A percentile compares a stretch with the other conserved stretches of the same genome.
These are phyloP conservation scores for Monosporozyma unispora DNA, from an alignment of 805 yeast species.

Conservation along the genomic window DNA sequence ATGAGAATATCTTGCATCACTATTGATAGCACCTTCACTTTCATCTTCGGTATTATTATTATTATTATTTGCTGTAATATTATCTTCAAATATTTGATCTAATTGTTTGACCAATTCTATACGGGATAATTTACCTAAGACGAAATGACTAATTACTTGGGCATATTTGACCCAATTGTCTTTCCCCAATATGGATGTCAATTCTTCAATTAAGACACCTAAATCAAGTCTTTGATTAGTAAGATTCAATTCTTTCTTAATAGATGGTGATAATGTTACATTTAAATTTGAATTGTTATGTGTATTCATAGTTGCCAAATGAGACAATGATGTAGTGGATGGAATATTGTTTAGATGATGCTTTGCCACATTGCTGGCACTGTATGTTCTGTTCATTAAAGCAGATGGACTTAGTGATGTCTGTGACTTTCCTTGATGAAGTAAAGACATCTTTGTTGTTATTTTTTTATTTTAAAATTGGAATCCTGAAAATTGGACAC, in stretches of 20 bases:
- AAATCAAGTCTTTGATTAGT: constrained; percentile 41
- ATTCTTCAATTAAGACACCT: constrained; percentile 58
- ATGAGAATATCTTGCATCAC: background rate
- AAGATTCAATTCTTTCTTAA: background rate
- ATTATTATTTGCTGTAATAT: background rate
- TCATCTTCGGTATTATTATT: background rate
- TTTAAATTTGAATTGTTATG: background rate
- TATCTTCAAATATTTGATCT: constrained; percentile 38
- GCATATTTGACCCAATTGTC: constrained; percentile 80
- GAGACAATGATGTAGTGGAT: background rate
- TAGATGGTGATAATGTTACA: background rate
- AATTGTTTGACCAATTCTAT: constrained; percentile 57
- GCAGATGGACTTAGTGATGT: background rate
- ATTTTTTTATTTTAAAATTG: background rate
- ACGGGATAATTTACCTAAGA: constrained; percentile 73
- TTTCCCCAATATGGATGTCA: constrained; percentile 63
- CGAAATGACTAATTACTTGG: constrained; percentile 62
- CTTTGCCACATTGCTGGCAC: background rate
- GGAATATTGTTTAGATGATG: background rate
- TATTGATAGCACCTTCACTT: background rate
- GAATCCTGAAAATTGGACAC: too few relatives aligned
- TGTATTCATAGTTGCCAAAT: background rate
- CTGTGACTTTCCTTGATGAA: background rate
- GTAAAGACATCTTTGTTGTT: background rate
- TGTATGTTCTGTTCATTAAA: background rate